Conservation (phyloP, 768 basidiomycete genomes). For the Boletus rubropictus region DNA sequence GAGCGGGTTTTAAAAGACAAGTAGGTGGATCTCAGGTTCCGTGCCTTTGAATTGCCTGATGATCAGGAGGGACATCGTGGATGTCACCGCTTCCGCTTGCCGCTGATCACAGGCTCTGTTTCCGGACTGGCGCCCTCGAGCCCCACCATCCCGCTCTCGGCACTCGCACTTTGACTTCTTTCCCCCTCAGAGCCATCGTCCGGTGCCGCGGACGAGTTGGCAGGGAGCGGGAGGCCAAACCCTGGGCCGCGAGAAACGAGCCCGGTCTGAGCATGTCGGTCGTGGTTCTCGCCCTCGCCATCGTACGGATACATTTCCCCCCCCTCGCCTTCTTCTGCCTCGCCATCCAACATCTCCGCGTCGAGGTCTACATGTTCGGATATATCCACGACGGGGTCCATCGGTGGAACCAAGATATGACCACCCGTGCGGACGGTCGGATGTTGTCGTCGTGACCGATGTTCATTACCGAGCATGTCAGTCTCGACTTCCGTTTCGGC, state of each 20-base stretch:
- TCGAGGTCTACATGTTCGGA: slow-evolving; percentile 17
- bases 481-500: slow-evolving; percentile 32
- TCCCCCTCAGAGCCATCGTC: slow-evolving; percentile 23
- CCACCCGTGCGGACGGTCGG: slow-evolving; percentile 27
- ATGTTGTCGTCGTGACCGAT: slow-evolving; percentile 15
- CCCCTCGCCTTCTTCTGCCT: slow-evolving; percentile 4
- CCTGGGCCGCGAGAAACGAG: slow-evolving; percentile 14
- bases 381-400: slow-evolving; percentile 6
- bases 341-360: slow-evolving; percentile 27
- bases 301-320: slow-evolving; percentile 4
- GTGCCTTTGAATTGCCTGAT: background rate
- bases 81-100: slow-evolving; percentile 22
- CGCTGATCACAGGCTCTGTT: slow-evolving; percentile 15
- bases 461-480: slow-evolving; percentile 15
- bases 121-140: background rate
- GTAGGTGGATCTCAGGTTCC: no score
- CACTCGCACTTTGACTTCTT: slow-evolving; percentile 15
- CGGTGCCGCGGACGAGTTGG: slow-evolving; percentile 7
- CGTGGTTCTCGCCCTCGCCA: slow-evolving; percentile 7
- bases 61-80: background rate
- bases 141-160: slow-evolving; percentile 8
- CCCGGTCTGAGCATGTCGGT: background rate
- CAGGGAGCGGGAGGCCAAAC: slow-evolving; percentile 13
- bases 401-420: slow-evolving; percentile 11
- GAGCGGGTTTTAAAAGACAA: background rate